phyloP scores from a whole-genome alignment of 129 eudicot species.

The Oenanthe sinensis region DNA sequence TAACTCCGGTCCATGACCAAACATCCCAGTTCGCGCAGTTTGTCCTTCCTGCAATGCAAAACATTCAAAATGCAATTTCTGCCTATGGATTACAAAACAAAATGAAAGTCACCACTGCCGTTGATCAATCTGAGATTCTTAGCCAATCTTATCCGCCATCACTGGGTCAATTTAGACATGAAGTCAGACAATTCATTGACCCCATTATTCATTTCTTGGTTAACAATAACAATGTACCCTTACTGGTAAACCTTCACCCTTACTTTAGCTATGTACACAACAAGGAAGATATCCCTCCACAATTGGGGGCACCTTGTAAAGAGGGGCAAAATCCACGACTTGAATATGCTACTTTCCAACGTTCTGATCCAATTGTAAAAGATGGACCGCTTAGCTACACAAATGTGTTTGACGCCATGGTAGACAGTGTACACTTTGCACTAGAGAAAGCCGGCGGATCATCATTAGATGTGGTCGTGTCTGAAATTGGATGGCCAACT shows the following conservation, averaged over 20 bases:
- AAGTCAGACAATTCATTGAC: slow-evolving; percentile 5
- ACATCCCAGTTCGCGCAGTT: slow-evolving; percentile 5
- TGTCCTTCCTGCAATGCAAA: slow-evolving; percentile 33
- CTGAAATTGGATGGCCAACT: slow-evolving; percentile 68
- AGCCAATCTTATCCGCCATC: slow-evolving; percentile 31
- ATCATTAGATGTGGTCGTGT: slow-evolving; percentile 34
- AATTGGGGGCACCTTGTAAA: background rate
- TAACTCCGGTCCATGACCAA: slow-evolving; percentile 14
- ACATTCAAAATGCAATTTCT: slow-evolving; percentile 20
- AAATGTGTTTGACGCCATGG: slow-evolving; percentile 26
- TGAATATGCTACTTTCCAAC: slow-evolving; percentile 20
- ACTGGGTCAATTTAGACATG: background rate
- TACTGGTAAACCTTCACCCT: background rate
- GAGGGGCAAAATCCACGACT: slow-evolving; percentile 4
- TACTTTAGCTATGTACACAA: background rate
- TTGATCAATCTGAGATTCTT: background rate
- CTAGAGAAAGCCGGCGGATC: slow-evolving; percentile 22
- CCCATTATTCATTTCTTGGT: slow-evolving; percentile 23
- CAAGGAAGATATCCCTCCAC: background rate
- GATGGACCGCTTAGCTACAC: slow-evolving; percentile 20
- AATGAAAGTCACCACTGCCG: slow-evolving; percentile 33
- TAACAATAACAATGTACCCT: background rate
- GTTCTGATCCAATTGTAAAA: background rate
- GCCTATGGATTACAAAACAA: slow-evolving; percentile 7
- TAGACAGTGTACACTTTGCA: slow-evolving; percentile 29